These are phyloP conservation scores for Phyllosticta citrichinensis DNA, from an alignment of 2,329 filamentous ascomycete species.

Conservation along the genomic window DNA sequence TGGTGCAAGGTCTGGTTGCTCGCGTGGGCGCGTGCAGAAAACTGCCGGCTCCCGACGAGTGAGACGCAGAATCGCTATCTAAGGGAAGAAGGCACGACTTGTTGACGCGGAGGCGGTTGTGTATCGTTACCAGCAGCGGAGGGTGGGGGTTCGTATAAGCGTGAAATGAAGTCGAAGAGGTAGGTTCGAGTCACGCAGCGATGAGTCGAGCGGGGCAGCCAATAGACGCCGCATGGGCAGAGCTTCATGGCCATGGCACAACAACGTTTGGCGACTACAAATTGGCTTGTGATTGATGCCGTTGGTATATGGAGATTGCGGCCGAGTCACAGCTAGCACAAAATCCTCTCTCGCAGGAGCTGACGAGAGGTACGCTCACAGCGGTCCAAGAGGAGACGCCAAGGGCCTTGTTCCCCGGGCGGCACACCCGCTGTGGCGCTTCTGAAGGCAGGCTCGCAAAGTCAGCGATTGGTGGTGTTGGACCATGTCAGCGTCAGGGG, in stretches of 20 bases:
- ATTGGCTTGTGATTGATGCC: background rate
- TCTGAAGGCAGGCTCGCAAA: background rate
- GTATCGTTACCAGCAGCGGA: background rate
- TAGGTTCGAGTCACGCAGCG: background rate
- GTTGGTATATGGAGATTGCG: background rate
- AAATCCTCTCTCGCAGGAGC: background rate
- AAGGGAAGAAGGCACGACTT: background rate
- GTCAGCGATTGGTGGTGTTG: background rate
- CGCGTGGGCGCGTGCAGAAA: background rate
- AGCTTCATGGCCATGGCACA: background rate
- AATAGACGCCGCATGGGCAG: background rate
- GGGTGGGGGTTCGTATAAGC: background rate
- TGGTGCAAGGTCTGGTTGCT: background rate
- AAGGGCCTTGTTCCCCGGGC: constrained; percentile 4
- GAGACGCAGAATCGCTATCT: background rate
- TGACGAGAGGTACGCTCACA: background rate
- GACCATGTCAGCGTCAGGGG: background rate
- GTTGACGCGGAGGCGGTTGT: background rate
- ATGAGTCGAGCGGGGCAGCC: background rate
- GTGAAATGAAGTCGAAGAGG: background rate
- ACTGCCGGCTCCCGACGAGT: background rate
- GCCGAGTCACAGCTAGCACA: background rate
- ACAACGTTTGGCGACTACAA: background rate
- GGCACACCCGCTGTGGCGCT: constrained; percentile 7
- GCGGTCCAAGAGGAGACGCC: background rate